Evolutionary conservation across 441 rosid species (phyloP).

Genomic region (Viola pubescens): DNA sequence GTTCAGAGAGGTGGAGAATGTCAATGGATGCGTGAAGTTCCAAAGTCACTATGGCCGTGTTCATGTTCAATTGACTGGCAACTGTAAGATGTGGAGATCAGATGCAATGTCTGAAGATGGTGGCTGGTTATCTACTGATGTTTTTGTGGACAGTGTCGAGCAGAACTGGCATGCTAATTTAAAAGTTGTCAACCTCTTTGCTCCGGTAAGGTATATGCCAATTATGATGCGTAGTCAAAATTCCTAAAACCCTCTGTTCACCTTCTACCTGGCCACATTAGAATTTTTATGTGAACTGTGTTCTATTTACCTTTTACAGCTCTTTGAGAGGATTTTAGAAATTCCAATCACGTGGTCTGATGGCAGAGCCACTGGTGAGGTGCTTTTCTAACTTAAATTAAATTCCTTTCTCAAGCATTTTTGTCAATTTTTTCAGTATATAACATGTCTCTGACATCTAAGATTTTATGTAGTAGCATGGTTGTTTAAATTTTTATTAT

Average conservation of each 20-base stretch:
- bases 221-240: conserved; percentile 14
- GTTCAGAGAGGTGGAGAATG: conserved; percentile 82
- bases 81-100: conserved; percentile 90
- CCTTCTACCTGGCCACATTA: conserved; percentile 7
- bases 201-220: conserved; percentile 70
- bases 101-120: conserved; percentile 74
- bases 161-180: conserved; percentile 98
- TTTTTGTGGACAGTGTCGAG: conserved; percentile 81
- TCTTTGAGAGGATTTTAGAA: conserved; percentile 88
- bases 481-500: too few species aligned
- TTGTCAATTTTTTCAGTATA: not conserved
- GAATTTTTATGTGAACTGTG: conserved; percentile 18
- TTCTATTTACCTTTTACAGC: conserved; percentile 43
- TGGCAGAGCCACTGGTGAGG: conserved; percentile 99
- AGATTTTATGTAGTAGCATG: too few species aligned
- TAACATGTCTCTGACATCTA: too few species aligned
- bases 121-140: conserved; percentile 93
- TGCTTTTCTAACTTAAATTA: conserved; percentile 69
- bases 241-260: conserved; percentile 1
- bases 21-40: conserved; percentile 77
- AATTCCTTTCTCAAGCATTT: conserved; percentile 11
- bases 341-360: conserved; percentile 83
- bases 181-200: conserved; percentile 75
- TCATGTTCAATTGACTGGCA: conserved; percentile 83
- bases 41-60: conserved; percentile 86